A percentile compares a stretch with the other conserved stretches of the same genome.
These are phyloP conservation scores for Peniophora sp. DNA, from an alignment of 1,284 basidiomycete genomes.

Conservation along the genomic window DNA sequence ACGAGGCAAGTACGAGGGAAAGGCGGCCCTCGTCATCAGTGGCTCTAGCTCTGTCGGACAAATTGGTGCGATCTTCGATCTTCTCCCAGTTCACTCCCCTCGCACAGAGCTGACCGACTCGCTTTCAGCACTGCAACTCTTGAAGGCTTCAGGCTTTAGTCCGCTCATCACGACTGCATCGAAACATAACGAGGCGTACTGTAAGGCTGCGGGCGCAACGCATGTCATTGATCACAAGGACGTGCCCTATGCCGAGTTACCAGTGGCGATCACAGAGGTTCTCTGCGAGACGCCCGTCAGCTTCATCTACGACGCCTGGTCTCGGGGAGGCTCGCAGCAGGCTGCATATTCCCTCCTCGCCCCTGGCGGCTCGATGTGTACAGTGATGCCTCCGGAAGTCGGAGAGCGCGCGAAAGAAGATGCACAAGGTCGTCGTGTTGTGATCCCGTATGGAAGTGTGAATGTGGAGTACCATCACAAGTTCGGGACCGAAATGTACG, in stretches of 20 bases:
- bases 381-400: not conserved
- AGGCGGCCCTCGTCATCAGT: constrained; percentile 25
- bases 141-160: constrained; percentile 22
- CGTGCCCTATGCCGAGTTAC: constrained; percentile 1
- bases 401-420: not conserved
- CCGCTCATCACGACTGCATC: constrained; percentile 27
- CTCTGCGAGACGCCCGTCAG: not conserved
- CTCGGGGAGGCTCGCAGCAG: not conserved
- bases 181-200: constrained; percentile 18
- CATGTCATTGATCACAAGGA: constrained; percentile 22
- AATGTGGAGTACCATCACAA: not conserved
- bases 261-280: not conserved
- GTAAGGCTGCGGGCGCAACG: constrained; percentile 26
- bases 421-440: not conserved
- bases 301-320: not conserved
- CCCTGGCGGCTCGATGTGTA: not conserved
- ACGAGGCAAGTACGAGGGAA: constrained; percentile 20
- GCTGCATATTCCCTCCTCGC: not conserved
- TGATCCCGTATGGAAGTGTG: not conserved
- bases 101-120: not conserved
- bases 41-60: constrained; percentile 26
- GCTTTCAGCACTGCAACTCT: not conserved
- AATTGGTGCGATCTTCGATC: constrained; percentile 17
- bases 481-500: not conserved
- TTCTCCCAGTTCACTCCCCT: not conserved